Evolutionary conservation across 768 basidiomycete species (phyloP).

Genomic region (Strobilomyces confusus): DNA sequence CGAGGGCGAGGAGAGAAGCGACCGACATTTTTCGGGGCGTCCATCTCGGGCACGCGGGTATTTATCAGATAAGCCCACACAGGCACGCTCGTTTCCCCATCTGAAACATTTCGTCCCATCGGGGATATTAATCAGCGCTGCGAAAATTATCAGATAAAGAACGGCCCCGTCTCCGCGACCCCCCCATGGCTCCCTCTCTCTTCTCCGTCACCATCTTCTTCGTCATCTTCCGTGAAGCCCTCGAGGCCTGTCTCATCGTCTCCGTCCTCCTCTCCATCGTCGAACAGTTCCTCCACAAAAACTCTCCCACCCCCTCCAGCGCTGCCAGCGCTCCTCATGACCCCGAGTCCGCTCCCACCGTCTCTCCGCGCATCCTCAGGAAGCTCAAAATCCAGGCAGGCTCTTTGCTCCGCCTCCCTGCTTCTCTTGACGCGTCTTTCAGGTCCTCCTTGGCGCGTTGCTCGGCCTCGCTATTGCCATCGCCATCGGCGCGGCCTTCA

Average conservation of each 20-base stretch:
- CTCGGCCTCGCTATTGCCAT: constrained; percentile 76
- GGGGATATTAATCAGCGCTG: background rate
- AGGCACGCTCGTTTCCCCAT: too few relatives aligned
- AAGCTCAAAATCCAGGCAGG: constrained; percentile 67
- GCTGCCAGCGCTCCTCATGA: background rate
- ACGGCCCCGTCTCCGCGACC: background rate
- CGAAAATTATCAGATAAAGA: constrained; percentile 3
- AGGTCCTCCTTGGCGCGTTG: constrained; percentile 76
- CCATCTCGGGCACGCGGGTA: background rate
- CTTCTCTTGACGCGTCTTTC: background rate
- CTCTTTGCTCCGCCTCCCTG: background rate
- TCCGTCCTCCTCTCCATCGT: constrained; percentile 88
- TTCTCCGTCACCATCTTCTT: constrained; percentile 95
- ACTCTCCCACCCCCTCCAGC: background rate
- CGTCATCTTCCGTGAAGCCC: constrained; percentile 92
- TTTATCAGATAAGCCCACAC: constrained; percentile 4
- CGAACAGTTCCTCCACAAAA: constrained; percentile 68
- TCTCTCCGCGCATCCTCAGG: constrained; percentile 48
- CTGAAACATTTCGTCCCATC: too few relatives aligned
- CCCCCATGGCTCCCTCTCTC: constrained; percentile 39
- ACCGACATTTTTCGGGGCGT: background rate
- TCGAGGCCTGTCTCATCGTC: constrained; percentile 90
- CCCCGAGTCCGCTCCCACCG: constrained; percentile 23
- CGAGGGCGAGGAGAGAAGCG: constrained; percentile 1
- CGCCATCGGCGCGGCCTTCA: constrained; percentile 86